Evolutionary conservation across 371 early-diverging fungal species (phyloP), one percentile per base, ranked within the genome.

Genomic region (Lichtheimia ramosa): DNA sequence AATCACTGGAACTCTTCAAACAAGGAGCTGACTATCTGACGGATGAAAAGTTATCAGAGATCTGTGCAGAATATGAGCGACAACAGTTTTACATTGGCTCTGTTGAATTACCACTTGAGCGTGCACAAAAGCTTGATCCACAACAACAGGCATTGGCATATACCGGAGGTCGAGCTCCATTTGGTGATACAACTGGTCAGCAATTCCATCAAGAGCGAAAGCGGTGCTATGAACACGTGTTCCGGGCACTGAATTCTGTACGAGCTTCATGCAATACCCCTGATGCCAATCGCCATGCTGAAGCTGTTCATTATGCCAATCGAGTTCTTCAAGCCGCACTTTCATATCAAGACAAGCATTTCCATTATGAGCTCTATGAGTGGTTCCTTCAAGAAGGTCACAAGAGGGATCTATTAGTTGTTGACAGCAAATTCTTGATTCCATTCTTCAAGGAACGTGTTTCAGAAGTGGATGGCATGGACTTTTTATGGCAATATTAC

Each of bases 401-500:
- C 60, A 59, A 60, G n/a, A 51, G 59, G 12, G 73, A 77, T 15
- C 48, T 80, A 1, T 40, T 80, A 12, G 46, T 55, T 2, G 67
- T 68, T 1, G 59, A 76, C 16, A 78, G 89, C 7, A 78, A 77
- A 2, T 86, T 82, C 54, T 74, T 95, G 50, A 85, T 90, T 57
- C 84, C 85, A 21, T 94, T 82, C 58, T 75, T 95, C 57, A 69
- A 74, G 53, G 62, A 79, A 18, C 81, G 82, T 51, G 82, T 87
- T 3, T 59, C 62, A 12, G 66, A 76, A 2, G 46, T 83, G 13
- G 81, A 83, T 16, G 77, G 75, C 40, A 71, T 77, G 20, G 83
- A 89, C 39, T 76, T 93, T 56, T 75, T 94, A 21, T 93, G 92
- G 89, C 78, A 83, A 54, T 91, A 83, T 63, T 92, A 90, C 59